A percentile compares a stretch with the other conserved stretches of the same genome.
phyloP scores from a whole-genome alignment of 2,329 filamentous ascomycete genomes.

The Trichoderma polysporum region DNA sequence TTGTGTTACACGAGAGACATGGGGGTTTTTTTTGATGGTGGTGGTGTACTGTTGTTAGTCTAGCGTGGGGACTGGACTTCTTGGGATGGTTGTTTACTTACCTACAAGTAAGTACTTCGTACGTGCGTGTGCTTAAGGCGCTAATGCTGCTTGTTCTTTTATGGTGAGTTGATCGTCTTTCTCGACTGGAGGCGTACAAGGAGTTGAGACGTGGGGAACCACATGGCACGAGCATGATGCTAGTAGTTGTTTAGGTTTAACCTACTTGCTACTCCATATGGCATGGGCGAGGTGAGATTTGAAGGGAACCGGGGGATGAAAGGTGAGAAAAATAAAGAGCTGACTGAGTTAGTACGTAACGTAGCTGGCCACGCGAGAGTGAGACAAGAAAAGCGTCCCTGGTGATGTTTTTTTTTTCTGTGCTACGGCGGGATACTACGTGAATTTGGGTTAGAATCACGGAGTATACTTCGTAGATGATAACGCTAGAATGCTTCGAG shows the following conservation, averaged over 20 bases:
- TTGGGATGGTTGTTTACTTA: not conserved
- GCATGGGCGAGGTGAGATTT: not conserved
- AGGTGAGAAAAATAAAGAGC: not conserved
- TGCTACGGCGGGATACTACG: not conserved
- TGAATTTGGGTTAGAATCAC: not conserved
- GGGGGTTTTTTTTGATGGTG: not conserved
- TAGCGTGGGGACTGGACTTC: not conserved
- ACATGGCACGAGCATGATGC: not conserved
- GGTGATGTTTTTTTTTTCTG: not conserved
- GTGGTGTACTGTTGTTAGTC: not conserved
- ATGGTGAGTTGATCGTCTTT: not conserved
- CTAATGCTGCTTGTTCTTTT: not conserved
- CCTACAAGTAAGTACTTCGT: not conserved
- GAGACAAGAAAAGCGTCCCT: not conserved
- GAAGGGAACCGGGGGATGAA: not conserved
- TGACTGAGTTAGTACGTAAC: not conserved
- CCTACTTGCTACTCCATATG: not conserved
- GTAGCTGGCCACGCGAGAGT: constrained; percentile 10
- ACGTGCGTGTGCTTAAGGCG: not conserved
- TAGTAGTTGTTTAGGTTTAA: not conserved
- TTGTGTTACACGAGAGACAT: not conserved
- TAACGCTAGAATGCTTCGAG: not conserved
- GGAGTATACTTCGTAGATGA: not conserved
- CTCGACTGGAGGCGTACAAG: constrained; percentile 1
- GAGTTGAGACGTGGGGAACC: not conserved